A percentile compares a stretch with the other conserved stretches of the same genome.
Conservation (phyloP, 805 yeast genomes). For the Saccharomycopsis capsularis region DNA sequence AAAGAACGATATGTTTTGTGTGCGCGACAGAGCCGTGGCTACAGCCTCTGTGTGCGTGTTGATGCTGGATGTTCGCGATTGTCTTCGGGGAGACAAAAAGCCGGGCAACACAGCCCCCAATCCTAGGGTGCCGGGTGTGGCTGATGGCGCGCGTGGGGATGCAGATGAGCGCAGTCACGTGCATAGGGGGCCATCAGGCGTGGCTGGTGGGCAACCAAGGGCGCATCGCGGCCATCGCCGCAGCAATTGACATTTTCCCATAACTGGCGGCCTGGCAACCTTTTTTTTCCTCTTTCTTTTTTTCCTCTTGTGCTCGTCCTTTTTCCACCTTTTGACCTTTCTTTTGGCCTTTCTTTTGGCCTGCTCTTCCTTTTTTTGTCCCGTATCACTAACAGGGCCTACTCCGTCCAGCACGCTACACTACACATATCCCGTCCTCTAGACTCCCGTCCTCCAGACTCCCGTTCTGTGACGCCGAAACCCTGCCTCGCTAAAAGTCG, state of each 20-base stretch:
- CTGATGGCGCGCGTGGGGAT: too few relatives aligned
- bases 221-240: not conserved
- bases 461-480: not conserved
- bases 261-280: not conserved
- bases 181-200: too few relatives aligned
- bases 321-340: not conserved
- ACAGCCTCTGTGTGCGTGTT: not conserved
- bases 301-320: not conserved
- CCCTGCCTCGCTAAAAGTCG: not conserved
- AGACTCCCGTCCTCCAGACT: not conserved
- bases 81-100: too few relatives aligned
- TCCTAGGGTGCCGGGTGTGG: not conserved
- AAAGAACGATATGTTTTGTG: not conserved
- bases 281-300: not conserved
- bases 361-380: not conserved
- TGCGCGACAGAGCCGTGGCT: not conserved
- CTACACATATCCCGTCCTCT: not conserved
- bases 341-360: not conserved
- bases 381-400: not conserved
- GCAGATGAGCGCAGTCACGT: too few relatives aligned
- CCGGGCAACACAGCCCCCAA: not conserved
- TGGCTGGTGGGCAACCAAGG: too few relatives aligned
- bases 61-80: too few relatives aligned
- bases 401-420: not conserved
- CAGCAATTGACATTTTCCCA: not conserved